Evolutionary conservation across 192 early-diverging fungal species (phyloP), one percentile per base, ranked within the genome.

Genomic region (Mortierella claussenii): DNA sequence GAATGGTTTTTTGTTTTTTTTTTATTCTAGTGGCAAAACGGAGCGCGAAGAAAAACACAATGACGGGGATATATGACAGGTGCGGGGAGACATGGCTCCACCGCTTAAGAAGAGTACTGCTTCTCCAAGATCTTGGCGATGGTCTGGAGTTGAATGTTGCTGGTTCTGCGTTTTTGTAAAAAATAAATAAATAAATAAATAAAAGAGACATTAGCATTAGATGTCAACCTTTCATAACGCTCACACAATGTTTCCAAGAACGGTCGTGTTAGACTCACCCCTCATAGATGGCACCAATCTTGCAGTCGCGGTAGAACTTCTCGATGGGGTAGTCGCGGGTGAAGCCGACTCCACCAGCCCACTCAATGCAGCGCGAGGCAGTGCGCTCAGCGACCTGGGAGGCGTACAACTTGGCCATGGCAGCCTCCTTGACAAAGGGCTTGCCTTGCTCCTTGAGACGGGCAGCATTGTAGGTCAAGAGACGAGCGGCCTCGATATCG

Each of bases 271-370:
- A 13, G 1, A 28, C 54, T 49, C 63, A 71, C 69, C 91, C 90
- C 59, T 95, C 95, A 78, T 98, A 98, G 80, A 98, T 99, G 48
- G 94, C 91, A 78, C 97, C 97, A 63, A 99, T 98, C 88, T 96
- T 97, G 81, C 89, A 90, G 81, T 99, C 97, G 59, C 97, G 86
- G 84, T 91, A 97, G 85, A 91, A 99, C 85, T 98, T 98, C 80
- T 99, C 97, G 13, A 93, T 81, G 6, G 92, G 92, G 79, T 86
- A 84, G 27, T 96, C 94, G 63, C 95, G 86, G 15, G 96, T 97
- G 89, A 99, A 99, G 11, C 96, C 97, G 60, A 98, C 90, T 57
- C 97, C 97, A 79, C 97, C 97, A 79, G 95, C 87, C 96, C 96
- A 99, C 84, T 99, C 97, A 58, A 99, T 89, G 36, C 94, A 92